A percentile compares a stretch with the other conserved stretches of the same genome.
These are phyloP conservation scores for Rusavskia elegans DNA, from an alignment of 495 filamentous ascomycete species.

Conservation along the genomic window DNA sequence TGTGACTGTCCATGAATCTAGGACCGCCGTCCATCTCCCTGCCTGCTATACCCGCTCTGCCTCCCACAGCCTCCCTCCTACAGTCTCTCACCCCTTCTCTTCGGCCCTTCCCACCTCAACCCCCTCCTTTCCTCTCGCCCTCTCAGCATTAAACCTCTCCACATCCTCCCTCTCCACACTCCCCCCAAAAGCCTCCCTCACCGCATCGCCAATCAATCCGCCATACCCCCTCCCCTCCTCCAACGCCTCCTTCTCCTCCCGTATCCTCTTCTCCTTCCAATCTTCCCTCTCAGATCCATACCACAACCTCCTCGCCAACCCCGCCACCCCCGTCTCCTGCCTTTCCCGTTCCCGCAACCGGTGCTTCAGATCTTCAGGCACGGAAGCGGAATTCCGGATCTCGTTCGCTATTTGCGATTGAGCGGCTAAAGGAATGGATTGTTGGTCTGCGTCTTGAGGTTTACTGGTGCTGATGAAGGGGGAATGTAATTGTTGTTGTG, in stretches of 20 bases:
- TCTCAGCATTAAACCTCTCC: not conserved
- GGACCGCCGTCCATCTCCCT: too few species aligned
- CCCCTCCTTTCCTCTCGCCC: not conserved
- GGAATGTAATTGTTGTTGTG: not conserved
- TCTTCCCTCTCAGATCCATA: constrained; percentile 45
- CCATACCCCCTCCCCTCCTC: constrained; percentile 68
- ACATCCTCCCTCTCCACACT: not conserved
- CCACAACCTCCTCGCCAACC: constrained; percentile 39
- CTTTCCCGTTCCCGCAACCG: not conserved
- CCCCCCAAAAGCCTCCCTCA: not conserved
- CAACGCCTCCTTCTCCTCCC: constrained; percentile 55
- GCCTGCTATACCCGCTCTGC: too few species aligned
- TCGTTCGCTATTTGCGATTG: too few species aligned
- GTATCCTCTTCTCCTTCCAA: constrained; percentile 58
- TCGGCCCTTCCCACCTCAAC: too few species aligned
- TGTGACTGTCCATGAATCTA: too few species aligned
- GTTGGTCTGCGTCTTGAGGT: too few species aligned
- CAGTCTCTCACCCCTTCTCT: too few species aligned
- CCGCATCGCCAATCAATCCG: constrained; percentile 41
- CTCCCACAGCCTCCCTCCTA: too few species aligned
- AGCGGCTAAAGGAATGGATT: too few species aligned
- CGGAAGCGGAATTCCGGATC: not conserved
- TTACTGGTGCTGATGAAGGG: too few species aligned
- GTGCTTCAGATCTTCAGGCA: not conserved
- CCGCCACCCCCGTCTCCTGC: constrained; percentile 26